Conservation (phyloP, 306 rosid species). For the Quercus cerris region DNA sequence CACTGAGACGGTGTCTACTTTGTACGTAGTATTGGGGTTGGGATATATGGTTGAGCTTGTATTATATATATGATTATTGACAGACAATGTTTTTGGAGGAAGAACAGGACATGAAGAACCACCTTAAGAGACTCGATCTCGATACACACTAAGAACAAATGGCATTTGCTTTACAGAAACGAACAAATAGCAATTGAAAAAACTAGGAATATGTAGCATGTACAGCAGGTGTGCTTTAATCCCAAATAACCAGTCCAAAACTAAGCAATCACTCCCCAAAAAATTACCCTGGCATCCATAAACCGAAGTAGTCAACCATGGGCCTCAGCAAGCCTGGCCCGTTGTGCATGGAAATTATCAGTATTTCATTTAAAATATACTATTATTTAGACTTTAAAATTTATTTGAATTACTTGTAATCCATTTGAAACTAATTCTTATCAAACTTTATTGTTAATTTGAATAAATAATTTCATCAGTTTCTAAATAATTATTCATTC, state of each 20-base stretch:
- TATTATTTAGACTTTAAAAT: too few relatives aligned
- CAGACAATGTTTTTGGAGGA: constrained; percentile 13
- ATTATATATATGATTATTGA: not conserved
- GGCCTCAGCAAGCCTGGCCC: not conserved
- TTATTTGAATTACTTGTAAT: too few relatives aligned
- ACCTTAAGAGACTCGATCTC: constrained; percentile 13
- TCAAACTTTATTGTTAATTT: too few relatives aligned
- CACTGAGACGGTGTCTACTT: not conserved
- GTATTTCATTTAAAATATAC: too few relatives aligned
- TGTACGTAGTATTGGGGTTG: not conserved
- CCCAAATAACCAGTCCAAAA: constrained; percentile 11
- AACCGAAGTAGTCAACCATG: not conserved
- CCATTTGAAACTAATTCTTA: too few relatives aligned
- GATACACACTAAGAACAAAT: constrained; percentile 66
- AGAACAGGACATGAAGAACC: constrained; percentile 35
- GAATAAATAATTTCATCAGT: too few relatives aligned
- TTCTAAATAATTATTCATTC: too few relatives aligned
- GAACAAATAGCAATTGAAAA: constrained; percentile 33
- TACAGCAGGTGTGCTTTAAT: constrained; percentile 35
- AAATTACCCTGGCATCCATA: not conserved
- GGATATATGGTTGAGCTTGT: not conserved
- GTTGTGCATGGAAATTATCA: not conserved
- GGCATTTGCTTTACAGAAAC: constrained; percentile 36
- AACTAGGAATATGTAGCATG: constrained; percentile 4
- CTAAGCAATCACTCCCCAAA: not conserved